A percentile compares a stretch with the other conserved stretches of the same genome.
phyloP scores from a whole-genome alignment of 805 yeast genomes.

The Starmera amethionina region DNA sequence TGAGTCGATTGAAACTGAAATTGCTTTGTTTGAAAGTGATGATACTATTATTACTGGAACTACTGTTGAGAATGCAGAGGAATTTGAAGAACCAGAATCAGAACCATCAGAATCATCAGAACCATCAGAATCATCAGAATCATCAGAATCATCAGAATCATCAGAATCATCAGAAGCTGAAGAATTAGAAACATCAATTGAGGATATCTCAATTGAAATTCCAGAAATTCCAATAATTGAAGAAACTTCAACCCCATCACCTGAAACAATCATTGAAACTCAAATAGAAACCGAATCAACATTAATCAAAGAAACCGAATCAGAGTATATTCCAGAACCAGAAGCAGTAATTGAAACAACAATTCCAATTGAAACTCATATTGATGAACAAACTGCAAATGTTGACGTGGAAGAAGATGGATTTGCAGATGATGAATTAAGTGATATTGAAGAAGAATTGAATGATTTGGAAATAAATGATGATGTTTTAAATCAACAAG shows the following conservation, averaged over 20 bases:
- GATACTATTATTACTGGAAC: background rate
- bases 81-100: background rate
- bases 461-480: background rate
- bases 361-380: background rate
- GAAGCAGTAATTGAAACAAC: background rate
- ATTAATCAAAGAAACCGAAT: background rate
- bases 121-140: background rate
- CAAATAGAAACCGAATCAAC: background rate
- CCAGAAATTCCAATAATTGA: no score
- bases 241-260: no score
- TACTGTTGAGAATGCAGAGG: background rate
- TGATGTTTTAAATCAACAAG: slow-evolving; percentile 1
- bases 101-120: background rate
- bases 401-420: background rate
- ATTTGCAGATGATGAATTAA: background rate
- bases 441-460: background rate
- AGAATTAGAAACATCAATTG: background rate
- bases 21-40: background rate
- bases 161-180: background rate
- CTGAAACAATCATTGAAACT: no score
- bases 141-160: background rate
- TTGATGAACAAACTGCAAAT: background rate
- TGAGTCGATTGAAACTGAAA: background rate
- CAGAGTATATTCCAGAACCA: background rate
- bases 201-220: background rate